Base-by-base conservation (phyloP, 148 eudicot genomes). In the Talinum fruticosum region DNA sequence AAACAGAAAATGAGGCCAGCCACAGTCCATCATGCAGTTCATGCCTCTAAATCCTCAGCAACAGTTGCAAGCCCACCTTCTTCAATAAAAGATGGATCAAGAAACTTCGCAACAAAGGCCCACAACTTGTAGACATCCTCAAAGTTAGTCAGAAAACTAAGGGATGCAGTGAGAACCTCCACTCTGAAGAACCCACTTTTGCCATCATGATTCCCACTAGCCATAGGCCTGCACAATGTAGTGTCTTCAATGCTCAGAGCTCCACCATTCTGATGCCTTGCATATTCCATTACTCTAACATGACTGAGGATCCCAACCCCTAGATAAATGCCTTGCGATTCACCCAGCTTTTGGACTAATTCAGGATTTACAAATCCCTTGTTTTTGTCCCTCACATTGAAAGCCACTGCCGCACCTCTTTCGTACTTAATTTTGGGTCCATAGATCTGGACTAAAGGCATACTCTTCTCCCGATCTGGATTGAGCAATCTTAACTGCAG, bases 401-500 rank as follows among this genome's bases (percentile, higher is more conserved):
- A 96, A 16, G 99, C 97, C 73, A 96, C 97, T 16, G 99, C 86
- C 41, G 94, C 99, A 30, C 99, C 99, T 74, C 99, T 85, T 85
- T 96, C 99, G 51, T 96, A 96, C 77, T 93, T 91, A n/a, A 96
- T 96, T 80, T 96, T 96, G 21, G 99, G 99, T 33, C 99, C 99
- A 70, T 93, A 96, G 30, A 96, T 96, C 72, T 91, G 96, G 79
- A 96, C 92, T 19, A 96, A 88, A 44, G 90, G 86, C 15, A 82
- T 65, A 19, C 71, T 51, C 49, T 78, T 75, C 8, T 83, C 78
- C 47, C 82, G 90, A 77, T 89, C 86, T 19, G 88, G 76, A 36
- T 86, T 85, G 44, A 78, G 88, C 72, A 89, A 69, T 78, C 90
- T 88, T 77, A 96, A 80, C 59, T 93, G 97, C 71, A 93, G 85